Conservation (phyloP, 148 eudicot species). For the Rhododendron kiyosumense region DNA sequence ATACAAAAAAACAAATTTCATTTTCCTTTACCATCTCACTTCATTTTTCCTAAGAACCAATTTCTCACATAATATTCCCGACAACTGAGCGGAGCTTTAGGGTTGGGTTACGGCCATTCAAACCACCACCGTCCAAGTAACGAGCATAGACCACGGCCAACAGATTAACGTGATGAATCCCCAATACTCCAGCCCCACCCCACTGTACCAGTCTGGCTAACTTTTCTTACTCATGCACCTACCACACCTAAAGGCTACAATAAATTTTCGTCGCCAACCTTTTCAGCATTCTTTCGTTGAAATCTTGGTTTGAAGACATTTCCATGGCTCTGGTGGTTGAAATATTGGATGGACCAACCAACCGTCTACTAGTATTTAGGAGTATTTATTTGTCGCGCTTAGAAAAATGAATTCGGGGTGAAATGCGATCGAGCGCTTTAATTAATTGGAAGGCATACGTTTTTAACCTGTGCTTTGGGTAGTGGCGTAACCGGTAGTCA, state of each 20-base stretch:
- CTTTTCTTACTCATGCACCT: not conserved
- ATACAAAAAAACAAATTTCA: too few relatives aligned
- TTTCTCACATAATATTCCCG: too few relatives aligned
- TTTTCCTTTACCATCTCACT: too few relatives aligned
- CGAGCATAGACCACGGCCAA: too few relatives aligned
- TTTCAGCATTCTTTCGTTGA: not conserved
- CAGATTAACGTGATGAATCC: not conserved
- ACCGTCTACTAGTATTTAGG: not conserved
- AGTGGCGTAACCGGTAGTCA: too few relatives aligned
- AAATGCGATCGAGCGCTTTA: not conserved
- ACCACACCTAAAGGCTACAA: not conserved
- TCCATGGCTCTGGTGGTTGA: not conserved
- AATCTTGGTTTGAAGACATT: not conserved
- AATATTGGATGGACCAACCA: not conserved
- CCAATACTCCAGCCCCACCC: not conserved
- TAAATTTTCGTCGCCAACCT: not conserved
- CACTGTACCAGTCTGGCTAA: not conserved
- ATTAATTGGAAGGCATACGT: not conserved
- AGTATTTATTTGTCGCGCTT: not conserved
- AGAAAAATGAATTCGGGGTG: not conserved
- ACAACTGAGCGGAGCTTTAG: too few relatives aligned
- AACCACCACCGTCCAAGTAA: too few relatives aligned
- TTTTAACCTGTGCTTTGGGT: too few relatives aligned
- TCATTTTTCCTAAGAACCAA: too few relatives aligned
- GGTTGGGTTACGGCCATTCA: too few relatives aligned